Evolutionary conservation across 139 green algal species (phyloP).

Genomic region (Coelastrella sp.): DNA sequence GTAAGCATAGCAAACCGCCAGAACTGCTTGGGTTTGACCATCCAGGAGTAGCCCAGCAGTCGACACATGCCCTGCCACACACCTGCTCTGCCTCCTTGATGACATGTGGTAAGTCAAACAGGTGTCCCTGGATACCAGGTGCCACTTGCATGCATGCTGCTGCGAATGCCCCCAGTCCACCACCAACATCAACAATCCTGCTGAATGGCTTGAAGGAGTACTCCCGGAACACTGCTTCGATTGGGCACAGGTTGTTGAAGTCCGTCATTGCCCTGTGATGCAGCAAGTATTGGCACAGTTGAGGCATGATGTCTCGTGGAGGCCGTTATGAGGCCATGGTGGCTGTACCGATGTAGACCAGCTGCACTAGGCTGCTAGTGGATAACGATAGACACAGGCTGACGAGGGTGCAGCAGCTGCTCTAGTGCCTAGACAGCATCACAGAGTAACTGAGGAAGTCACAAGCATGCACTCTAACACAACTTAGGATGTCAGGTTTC

Average conservation of each 20-base stretch:
- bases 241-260: slow-evolving; percentile 49
- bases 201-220: slow-evolving; percentile 13
- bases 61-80: background rate
- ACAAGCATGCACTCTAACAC: no score
- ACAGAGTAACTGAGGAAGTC: no score
- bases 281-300: background rate
- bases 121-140: background rate
- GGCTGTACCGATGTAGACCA: no score
- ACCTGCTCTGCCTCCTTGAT: slow-evolving; percentile 24
- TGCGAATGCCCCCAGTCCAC: slow-evolving; percentile 29
- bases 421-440: no score
- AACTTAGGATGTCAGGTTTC: no score
- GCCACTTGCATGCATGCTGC: slow-evolving; percentile 4
- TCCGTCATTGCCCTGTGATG: slow-evolving; percentile 48
- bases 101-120: slow-evolving; percentile 45
- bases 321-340: no score
- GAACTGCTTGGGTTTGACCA: background rate
- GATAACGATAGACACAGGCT: no score
- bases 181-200: slow-evolving; percentile 40
- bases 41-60: background rate
- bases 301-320: background rate
- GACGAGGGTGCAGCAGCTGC: no score
- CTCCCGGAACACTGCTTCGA: slow-evolving; percentile 41
- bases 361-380: no score
- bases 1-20: background rate